Conservation (phyloP, 129 eudicot species). For the Logfia minima region DNA sequence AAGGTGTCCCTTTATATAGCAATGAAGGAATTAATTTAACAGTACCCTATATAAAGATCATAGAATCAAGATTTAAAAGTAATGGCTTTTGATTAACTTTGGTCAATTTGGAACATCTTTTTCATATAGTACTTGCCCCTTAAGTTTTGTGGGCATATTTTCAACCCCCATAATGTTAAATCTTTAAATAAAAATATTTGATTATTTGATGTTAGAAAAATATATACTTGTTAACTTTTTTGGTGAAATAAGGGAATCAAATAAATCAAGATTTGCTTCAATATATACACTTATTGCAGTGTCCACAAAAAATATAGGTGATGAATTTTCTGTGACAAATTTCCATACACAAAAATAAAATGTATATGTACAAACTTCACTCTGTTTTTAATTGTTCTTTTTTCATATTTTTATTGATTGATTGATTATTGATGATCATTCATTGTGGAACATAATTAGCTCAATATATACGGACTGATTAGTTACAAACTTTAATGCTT, state of each 20-base stretch:
- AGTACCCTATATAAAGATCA: constrained; percentile 22
- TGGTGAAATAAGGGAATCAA: background rate
- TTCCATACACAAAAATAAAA: too few relatives aligned
- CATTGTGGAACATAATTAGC: background rate
- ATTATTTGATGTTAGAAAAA: background rate
- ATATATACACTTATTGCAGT: too few relatives aligned
- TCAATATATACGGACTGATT: background rate
- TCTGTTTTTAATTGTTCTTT: too few relatives aligned
- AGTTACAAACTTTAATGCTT: background rate
- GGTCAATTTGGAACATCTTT: constrained; percentile 35
- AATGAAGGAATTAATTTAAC: constrained; percentile 13
- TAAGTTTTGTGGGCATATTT: constrained; percentile 48
- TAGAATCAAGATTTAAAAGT: constrained; percentile 32
- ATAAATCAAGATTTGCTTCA: too few relatives aligned
- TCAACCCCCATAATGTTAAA: constrained; percentile 3
- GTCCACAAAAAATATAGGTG: too few relatives aligned
- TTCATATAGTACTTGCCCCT: constrained; percentile 40
- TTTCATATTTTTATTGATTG: background rate
- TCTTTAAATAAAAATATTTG: background rate
- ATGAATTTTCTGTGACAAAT: too few relatives aligned
- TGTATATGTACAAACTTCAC: background rate
- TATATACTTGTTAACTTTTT: too few relatives aligned
- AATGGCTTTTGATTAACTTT: constrained; percentile 30
- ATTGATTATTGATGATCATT: too few relatives aligned
- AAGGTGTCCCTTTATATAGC: constrained; percentile 37